Evolutionary conservation across 441 rosid species (phyloP), one percentile per base, ranked within the genome.

Genomic region (Eruca vesicaria): DNA sequence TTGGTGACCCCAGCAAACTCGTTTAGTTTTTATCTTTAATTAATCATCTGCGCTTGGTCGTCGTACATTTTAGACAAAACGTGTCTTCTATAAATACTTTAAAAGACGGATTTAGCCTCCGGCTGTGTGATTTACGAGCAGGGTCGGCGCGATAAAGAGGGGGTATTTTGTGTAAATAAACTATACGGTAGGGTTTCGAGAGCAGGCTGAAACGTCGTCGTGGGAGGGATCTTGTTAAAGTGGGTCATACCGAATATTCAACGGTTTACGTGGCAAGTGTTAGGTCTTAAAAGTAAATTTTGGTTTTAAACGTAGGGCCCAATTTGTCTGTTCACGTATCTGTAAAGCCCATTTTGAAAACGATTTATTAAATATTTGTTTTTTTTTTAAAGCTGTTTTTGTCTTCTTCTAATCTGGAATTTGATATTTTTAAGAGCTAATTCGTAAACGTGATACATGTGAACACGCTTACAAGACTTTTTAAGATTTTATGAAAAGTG

Each of bases 241-340:
- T 31, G 81, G 72, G 76, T 77, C 35, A 69, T 45, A 71, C 69
- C 59, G 71, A 73, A 79, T 64, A 79, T 79, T 79, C 82, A 48
- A 3, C 7, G 15, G 7, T 1, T 60, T 60, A 74, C 76, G 76
- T 79, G 82, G 69, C n/a, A 68, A 23, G 41, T 28, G 57, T 74
- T 18, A 29, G 19, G 78, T 56, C 67, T 38, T 57, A 28, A 73
- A 48, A 38, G 48, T 48, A n/a, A 56, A 3, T 26, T 31, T 35
- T 23, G 62, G 53, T 63, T 50, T 38, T 26, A 16, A 21, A 20
- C 15, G 38, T 7, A 20, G 72, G 70, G 70, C 77, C 69, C 74
- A 78, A 71, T 58, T 77, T 58, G 59, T 68, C 81, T 78, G 32
- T 68, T 78, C 66, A 62, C 35, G 66, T 73, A 68, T 72, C 77